Evolutionary conservation across 2,329 filamentous ascomycete species (phyloP), one percentile per base, ranked within the genome.

Genomic region (Amauroascus niger): DNA sequence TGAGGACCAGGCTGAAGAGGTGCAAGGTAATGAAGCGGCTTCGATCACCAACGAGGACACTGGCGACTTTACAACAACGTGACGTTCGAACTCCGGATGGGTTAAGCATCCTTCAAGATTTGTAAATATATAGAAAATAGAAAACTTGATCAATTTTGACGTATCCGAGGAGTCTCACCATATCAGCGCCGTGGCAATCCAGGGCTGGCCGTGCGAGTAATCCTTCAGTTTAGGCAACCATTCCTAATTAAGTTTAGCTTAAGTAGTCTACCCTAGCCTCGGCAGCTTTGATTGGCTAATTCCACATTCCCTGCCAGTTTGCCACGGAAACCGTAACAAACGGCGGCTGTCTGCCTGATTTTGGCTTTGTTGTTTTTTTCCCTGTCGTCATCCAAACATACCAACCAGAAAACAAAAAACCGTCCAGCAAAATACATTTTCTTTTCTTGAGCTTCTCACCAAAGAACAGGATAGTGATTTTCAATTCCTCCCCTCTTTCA

Each of bases 301-400:
- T 43, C 48, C 48, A 50, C 48, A 4, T 32, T 22, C 48, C n/a
- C 14, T 14, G 6, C 4, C 13, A 2, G 9, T 45, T 52, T 37
- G 49, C 49, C 49, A 52, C 49, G 41, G 32, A 24, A 52, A 52
- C 49, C n/a, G 20, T 41, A 16, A 39, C 9, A 2, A 39, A 39
- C 5, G 35, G 6, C 16, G 18, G 8, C 16, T 7, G n/a, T 41
- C 16, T 41, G 39, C 39, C 39, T 41, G 16, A 1, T 11, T 20
- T 37, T 39, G 18, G 14, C 24, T 51, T 44, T 49, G 46, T 49
- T 6, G 32, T 20, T 33, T 43, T 41, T 35, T 33, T 14, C 18
- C 16, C 18, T 39, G 47, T 32, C 33, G 39, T 52, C 49, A 44
- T 52, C 11, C 39, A 45, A 32, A 30, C 43, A 51, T 26, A 35